Conservation (phyloP, 2,329 filamentous ascomycete species). For the Aspergillus sp. region DNA sequence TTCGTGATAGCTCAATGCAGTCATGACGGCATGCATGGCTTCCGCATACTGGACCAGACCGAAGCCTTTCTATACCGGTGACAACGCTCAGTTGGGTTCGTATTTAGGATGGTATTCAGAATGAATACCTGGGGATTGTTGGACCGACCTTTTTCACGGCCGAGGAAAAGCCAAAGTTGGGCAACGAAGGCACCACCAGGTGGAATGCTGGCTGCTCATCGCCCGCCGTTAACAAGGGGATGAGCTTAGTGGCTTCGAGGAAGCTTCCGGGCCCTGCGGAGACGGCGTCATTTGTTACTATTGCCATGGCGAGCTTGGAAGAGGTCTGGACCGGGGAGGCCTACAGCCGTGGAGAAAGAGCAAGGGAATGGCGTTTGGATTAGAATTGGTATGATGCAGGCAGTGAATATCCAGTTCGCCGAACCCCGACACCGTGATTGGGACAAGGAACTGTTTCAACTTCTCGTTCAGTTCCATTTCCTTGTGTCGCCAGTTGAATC, state of each 20-base stretch:
- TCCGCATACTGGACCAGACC: constrained; percentile 62
- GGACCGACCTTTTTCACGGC: constrained; percentile 34
- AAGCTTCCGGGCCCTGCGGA: constrained; percentile 63
- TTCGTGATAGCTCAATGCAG: constrained; percentile 62
- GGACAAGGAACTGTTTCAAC: constrained; percentile 59
- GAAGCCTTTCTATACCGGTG: constrained; percentile 52
- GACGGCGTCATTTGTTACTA: background rate
- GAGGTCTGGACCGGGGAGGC: constrained; percentile 1
- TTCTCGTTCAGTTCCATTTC: constrained; percentile 59
- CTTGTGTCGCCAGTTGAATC: constrained; percentile 61
- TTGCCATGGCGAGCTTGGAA: background rate
- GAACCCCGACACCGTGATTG: constrained; percentile 58
- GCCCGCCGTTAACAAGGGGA: constrained; percentile 48
- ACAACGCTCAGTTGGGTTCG: background rate
- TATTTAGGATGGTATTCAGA: background rate
- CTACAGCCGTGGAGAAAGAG: constrained; percentile 67
- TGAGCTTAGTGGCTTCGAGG: constrained; percentile 49
- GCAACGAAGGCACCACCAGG: constrained; percentile 55
- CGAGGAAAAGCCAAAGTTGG: constrained; percentile 57
- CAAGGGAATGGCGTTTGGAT: constrained; percentile 59
- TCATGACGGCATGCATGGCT: constrained; percentile 67
- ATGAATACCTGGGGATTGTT: background rate
- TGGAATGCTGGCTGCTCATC: constrained; percentile 48
- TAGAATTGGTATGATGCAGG: constrained; percentile 56
- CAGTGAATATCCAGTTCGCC: constrained; percentile 63